Evolutionary conservation across 2,329 filamentous ascomycete species (phyloP).

Genomic region (Conoideocrella luteorostrata): DNA sequence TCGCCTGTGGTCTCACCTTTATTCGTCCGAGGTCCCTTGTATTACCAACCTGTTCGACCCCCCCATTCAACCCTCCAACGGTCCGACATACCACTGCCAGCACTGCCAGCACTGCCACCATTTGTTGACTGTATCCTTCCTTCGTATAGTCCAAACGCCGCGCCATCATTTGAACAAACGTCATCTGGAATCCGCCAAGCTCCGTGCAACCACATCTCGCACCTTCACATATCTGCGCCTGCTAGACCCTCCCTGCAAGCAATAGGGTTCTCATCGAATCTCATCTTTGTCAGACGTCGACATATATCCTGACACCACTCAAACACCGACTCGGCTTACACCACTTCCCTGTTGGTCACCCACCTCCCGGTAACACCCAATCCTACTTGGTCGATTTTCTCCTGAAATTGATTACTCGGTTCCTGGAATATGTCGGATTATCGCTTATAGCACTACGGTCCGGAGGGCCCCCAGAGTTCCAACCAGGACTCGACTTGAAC

Average conservation of each 20-base stretch:
- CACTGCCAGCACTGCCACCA: background rate
- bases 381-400: no score
- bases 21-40: conserved; percentile 1
- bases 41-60: background rate
- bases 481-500: conserved; percentile 10
- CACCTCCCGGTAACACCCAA: no score
- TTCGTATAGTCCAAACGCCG: conserved; percentile 10
- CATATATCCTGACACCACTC: no score
- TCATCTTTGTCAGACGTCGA: background rate
- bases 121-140: background rate
- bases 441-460: conserved; percentile 31
- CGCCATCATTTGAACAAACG: conserved; percentile 15
- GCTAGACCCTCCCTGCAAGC: conserved; percentile 2
- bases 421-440: conserved; percentile 23
- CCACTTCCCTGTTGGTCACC: no score
- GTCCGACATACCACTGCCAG: background rate
- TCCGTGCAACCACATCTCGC: conserved; percentile 4
- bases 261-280: background rate
- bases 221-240: conserved; percentile 8
- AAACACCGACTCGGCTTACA: no score
- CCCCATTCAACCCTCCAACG: no score
- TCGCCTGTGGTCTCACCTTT: conserved; percentile 8
- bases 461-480: conserved; percentile 26
- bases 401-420: background rate
- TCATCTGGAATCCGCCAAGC: conserved; percentile 19